Base-by-base conservation (phyloP, 1,284 basidiomycete species). In the Schizopora paradoxa region DNA sequence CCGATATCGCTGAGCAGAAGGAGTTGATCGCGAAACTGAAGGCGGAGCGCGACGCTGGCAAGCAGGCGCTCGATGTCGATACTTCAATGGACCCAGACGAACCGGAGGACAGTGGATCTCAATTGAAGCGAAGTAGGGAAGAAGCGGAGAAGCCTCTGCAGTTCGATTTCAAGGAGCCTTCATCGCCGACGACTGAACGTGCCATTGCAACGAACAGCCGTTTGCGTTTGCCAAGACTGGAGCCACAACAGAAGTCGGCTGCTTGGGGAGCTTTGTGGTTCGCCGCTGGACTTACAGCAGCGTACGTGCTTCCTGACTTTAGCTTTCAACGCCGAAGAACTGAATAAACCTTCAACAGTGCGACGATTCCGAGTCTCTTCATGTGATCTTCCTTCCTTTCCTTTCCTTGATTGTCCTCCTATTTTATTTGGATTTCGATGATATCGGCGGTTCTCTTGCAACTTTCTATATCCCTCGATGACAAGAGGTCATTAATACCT, bases 261-360 rank as follows among this genome's bases (percentile, higher is more conserved):
- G 82, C 79, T 0, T 89, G 86, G 86, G 86, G 86, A 29, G 67
- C 80, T 7, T 73, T 82, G 33, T 80, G 79, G 22, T 88, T 89
- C 59, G 82, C 82, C 28, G 70, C 85, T 41, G 85, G 83, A 22
- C 66, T 82, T 61, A 71, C 81, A 49, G 83, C 82, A 52, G 70
- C 82, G 85, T 86, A 60, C 66, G 82, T 76, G 11, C 18, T 39
- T 29, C 4, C 21, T 41, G 7, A 16, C 53, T 32, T 38, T n/a
- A 6, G 23, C 2, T 10, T 29, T 23, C 19, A 21, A 10, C 25
- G 5, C 13, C 19, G 21, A 38, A 13, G 6, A 38, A 21, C 36
- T 38, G n/a, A n/a, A n/a, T n/a, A n/a, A n/a, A n/a, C 1, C 18
- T 4, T 32, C 29, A 34, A 16, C 26, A 48, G 47, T 8, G 47